Conservation (phyloP, 257 asterid genomes). For the Nicotiana knightiana region DNA sequence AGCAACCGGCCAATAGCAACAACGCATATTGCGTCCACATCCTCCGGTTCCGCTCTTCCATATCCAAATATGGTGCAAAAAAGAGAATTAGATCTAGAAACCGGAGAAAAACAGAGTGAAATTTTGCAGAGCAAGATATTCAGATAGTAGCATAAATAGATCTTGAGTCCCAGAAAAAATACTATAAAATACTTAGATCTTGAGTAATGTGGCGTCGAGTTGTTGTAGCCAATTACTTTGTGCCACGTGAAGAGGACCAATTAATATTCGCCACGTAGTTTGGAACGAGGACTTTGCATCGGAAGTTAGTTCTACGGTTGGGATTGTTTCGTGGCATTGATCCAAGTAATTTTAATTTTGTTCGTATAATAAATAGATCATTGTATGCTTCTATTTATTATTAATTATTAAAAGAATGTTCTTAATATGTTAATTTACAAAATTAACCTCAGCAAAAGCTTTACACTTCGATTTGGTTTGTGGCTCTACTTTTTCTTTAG, state of each 20-base stretch:
- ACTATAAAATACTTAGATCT: too few species aligned
- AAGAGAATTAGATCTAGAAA: slow-evolving; percentile 8
- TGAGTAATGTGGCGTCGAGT: slow-evolving; percentile 22
- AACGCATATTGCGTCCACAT: slow-evolving; percentile 39
- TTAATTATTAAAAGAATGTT: not conserved
- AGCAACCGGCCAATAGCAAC: slow-evolving; percentile 46
- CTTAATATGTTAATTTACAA: not conserved
- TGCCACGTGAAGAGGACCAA: slow-evolving; percentile 20
- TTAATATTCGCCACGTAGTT: slow-evolving; percentile 11
- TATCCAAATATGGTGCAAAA: slow-evolving; percentile 6
- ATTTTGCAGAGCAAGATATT: not conserved
- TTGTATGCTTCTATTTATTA: too few species aligned
- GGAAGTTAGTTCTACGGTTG: slow-evolving; percentile 15
- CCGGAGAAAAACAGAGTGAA: not conserved
- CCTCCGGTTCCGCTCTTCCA: slow-evolving; percentile 12
- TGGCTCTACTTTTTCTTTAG: not conserved
- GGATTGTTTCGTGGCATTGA: not conserved
- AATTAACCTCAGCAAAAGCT: not conserved
- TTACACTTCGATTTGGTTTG: not conserved
- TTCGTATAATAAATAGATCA: too few species aligned
- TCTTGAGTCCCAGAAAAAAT: too few species aligned
- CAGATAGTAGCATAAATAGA: slow-evolving; percentile 18
- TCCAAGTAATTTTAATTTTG: too few species aligned
- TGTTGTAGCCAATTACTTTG: slow-evolving; percentile 45
- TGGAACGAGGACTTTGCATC: not conserved